Evolutionary conservation across 441 rosid genomes (phyloP), one percentile per base, ranked within the genome.

Genomic region (Heliophila coronopifolia): DNA sequence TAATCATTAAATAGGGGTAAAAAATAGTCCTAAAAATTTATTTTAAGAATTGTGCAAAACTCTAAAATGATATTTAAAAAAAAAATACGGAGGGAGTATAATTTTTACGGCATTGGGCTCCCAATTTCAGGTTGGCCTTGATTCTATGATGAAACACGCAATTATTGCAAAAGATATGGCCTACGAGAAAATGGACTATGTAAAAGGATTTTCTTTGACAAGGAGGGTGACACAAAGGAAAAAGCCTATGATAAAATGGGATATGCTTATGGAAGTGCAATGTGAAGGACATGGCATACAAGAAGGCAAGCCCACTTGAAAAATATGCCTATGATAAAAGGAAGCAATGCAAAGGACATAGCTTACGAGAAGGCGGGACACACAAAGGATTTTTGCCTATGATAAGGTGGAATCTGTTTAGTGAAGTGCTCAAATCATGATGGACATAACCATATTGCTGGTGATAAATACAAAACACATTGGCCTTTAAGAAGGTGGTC

Each of bases 171-270:
- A 41, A 1, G 41, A 39, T 0, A 1, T 38, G 3, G 53, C 32
- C 0, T 37, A 32, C n/a, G 66, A 67, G 2, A 59, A 25, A 9
- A 19, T 55, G 1, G 20, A 41, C 2, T n/a, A n/a, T 6, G 65
- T 59, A 0, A 39, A 25, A 22, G 67, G 46, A n/a, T 4, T 25
- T 1, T 49, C 34, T 0, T 48, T 38, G 65, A 41, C 3, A 68
- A 57, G 44, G 63, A 41, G 0, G 50, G 53, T 1, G 15, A 36
- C 45, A 53, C 49, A 1, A 68, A 47, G 40, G 68, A 69, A 14
- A 42, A 48, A 18, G 74, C 73, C 0, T 49, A 40, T 7, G 64
- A 59, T 27, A 12, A 32, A 6, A 33, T 38, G 1, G 49, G n/a
- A n/a, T n/a, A n/a, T n/a, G n/a, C n/a, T n/a, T n/a, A n/a, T n/a